phyloP scores from a whole-genome alignment of 2,329 filamentous ascomycete species.

The Parastagonospora nodorum region DNA sequence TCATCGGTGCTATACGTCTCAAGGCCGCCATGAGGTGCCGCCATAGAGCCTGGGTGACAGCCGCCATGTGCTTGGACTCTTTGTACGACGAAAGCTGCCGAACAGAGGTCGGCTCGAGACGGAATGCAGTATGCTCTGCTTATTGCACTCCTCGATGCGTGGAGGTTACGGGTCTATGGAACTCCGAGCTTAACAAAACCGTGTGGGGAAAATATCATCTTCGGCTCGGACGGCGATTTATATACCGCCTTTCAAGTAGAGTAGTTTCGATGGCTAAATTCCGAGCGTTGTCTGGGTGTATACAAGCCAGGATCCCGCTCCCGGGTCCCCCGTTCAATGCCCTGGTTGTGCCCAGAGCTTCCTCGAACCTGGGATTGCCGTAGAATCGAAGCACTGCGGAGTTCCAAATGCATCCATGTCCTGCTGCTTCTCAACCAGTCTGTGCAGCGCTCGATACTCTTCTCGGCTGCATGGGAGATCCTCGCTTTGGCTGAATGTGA shows the following conservation, averaged over 20 bases:
- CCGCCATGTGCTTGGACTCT: constrained; percentile 40
- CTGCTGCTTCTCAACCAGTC: constrained; percentile 32
- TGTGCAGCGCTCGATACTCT: constrained; percentile 26
- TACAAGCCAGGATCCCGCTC: constrained; percentile 28
- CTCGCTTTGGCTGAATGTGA: constrained; percentile 36
- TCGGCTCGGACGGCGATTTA: constrained; percentile 34
- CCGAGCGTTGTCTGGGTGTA: constrained; percentile 31
- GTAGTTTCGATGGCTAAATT: constrained; percentile 43
- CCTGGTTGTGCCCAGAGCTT: constrained; percentile 32
- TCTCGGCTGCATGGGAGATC: constrained; percentile 34
- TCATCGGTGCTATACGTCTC: constrained; percentile 3
- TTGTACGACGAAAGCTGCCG: constrained; percentile 26
- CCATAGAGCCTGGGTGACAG: constrained; percentile 22
- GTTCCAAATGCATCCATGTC: constrained; percentile 28
- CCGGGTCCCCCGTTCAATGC: constrained; percentile 30
- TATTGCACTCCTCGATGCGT: constrained; percentile 4
- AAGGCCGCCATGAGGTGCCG: constrained; percentile 14
- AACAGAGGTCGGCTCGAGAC: constrained; percentile 13
- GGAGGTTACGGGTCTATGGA: constrained; percentile 35
- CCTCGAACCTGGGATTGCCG: constrained; percentile 40
- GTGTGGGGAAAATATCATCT: constrained; percentile 28
- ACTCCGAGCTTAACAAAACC: constrained; percentile 20
- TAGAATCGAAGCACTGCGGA: constrained; percentile 37
- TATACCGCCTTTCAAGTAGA: constrained; percentile 39
- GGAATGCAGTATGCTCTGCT: constrained; percentile 10